A percentile compares a stretch with the other conserved stretches of the same genome.
Conservation (phyloP, 176 grass and related monocot genomes). For the Ensete ventricosum region DNA sequence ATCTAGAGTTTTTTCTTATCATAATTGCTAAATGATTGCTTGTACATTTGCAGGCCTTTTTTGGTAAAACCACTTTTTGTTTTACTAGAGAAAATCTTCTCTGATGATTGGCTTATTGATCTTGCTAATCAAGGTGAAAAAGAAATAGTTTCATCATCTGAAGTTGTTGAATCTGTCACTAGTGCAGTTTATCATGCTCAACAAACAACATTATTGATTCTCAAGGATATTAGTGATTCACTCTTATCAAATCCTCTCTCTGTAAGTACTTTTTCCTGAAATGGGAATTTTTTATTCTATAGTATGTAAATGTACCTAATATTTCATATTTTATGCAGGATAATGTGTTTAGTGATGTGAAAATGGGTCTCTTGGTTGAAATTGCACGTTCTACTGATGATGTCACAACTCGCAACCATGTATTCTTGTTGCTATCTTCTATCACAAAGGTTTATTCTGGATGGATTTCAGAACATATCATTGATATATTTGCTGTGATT, state of each 20-base stretch:
- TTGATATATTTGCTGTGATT: constrained; percentile 67
- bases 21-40: not conserved
- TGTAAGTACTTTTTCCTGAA: constrained; percentile 17
- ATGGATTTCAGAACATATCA: constrained; percentile 57
- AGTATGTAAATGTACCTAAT: not conserved
- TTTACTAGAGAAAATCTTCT: constrained; percentile 60
- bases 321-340: constrained; percentile 45
- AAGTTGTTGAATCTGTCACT: constrained; percentile 26
- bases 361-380: constrained; percentile 48
- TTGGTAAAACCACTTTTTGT: constrained; percentile 66
- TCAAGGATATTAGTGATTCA: constrained; percentile 88
- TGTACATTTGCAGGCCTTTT: constrained; percentile 31
- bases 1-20: constrained; percentile 11
- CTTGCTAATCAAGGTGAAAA: constrained; percentile 33
- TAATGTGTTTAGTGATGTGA: constrained; percentile 37
- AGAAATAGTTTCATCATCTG: constrained; percentile 27
- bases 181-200: constrained; percentile 52
- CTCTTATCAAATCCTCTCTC: constrained; percentile 38
- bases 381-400: constrained; percentile 45
- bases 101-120: constrained; percentile 35
- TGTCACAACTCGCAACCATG: constrained; percentile 52
- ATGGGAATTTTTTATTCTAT: no score
- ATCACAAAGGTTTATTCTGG: constrained; percentile 47
- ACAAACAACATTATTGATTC: constrained; percentile 55
- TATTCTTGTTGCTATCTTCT: constrained; percentile 73